These are phyloP conservation scores for Trichoderma koningiopsis DNA, from an alignment of 2,329 filamentous ascomycete species.

Conservation along the genomic window DNA sequence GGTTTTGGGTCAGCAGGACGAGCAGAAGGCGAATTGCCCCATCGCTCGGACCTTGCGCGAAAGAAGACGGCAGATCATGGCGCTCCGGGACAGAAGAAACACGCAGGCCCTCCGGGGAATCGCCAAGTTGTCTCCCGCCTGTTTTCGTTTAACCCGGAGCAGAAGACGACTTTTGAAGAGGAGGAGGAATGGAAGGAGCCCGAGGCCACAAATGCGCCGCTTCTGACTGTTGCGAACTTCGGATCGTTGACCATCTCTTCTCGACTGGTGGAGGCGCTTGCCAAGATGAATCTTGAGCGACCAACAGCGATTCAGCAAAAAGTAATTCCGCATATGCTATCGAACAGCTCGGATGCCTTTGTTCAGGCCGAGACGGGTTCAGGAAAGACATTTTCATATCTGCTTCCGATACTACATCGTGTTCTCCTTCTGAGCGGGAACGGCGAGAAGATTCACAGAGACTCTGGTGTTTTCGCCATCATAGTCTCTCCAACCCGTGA, in stretches of 20 bases:
- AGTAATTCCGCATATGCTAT: slow-evolving; percentile 77
- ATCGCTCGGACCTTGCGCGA: neutral
- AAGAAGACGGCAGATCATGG: slow-evolving; percentile 14
- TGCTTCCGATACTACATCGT: slow-evolving; percentile 87
- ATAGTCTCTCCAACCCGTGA: slow-evolving; percentile 93
- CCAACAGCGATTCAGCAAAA: slow-evolving; percentile 95
- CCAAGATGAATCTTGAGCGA: slow-evolving; percentile 84
- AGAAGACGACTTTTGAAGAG: slow-evolving; percentile 61
- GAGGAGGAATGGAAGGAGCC: slow-evolving; percentile 56
- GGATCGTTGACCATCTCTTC: slow-evolving; percentile 81
- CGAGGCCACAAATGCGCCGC: slow-evolving; percentile 86
- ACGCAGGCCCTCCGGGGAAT: slow-evolving; percentile 29
- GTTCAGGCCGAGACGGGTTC: slow-evolving; percentile 97
- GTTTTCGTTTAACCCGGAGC: slow-evolving; percentile 84
- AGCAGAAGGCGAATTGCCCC: slow-evolving; percentile 15
- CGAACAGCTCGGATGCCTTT: slow-evolving; percentile 85
- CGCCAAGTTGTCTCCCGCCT: slow-evolving; percentile 81
- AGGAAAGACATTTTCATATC: slow-evolving; percentile 95
- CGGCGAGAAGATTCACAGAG: slow-evolving; percentile 66
- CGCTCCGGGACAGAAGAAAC: slow-evolving; percentile 20
- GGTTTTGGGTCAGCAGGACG: slow-evolving; percentile 29
- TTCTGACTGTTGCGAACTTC: slow-evolving; percentile 84
- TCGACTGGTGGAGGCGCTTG: slow-evolving; percentile 77
- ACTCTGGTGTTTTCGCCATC: slow-evolving; percentile 90
- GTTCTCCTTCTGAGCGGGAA: slow-evolving; percentile 74